A percentile compares a stretch with the other conserved stretches of the same genome.
These are phyloP conservation scores for Colletotrichum sojae DNA, from an alignment of 2,329 filamentous ascomycete species.

Conservation along the genomic window DNA sequence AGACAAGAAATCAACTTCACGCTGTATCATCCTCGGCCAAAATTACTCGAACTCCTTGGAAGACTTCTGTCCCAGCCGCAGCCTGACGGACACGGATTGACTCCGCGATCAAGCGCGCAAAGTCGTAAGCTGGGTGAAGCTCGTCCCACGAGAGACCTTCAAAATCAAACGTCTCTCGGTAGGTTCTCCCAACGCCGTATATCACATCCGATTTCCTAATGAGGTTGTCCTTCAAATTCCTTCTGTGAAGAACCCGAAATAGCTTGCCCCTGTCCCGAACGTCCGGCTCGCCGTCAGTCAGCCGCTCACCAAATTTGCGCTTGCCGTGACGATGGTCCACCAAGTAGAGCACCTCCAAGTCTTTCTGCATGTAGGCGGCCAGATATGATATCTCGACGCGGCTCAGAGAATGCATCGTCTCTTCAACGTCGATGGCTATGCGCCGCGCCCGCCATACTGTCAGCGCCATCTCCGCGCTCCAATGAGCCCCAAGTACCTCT, in stretches of 20 bases:
- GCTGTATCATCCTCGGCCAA: slow-evolving; percentile 43
- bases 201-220: slow-evolving; percentile 47
- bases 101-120: slow-evolving; percentile 47
- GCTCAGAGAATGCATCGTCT: slow-evolving; percentile 41
- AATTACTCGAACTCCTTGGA: slow-evolving; percentile 46
- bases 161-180: slow-evolving; percentile 50
- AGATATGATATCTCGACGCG: slow-evolving; percentile 47
- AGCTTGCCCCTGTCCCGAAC: slow-evolving; percentile 43
- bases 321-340: slow-evolving; percentile 45
- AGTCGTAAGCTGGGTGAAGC: slow-evolving; percentile 48
- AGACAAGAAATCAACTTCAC: neutral
- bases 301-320: slow-evolving; percentile 30
- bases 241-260: slow-evolving; percentile 42
- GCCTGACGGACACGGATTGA: slow-evolving; percentile 49
- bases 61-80: slow-evolving; percentile 34
- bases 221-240: slow-evolving; percentile 39
- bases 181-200: slow-evolving; percentile 47
- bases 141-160: slow-evolving; percentile 48
- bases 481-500: slow-evolving; percentile 45
- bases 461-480: slow-evolving; percentile 47
- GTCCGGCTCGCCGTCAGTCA: slow-evolving; percentile 31
- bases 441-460: slow-evolving; percentile 45
- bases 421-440: slow-evolving; percentile 48
- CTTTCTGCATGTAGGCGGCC: slow-evolving; percentile 47
- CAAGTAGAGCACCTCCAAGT: slow-evolving; percentile 49